Percentiles rank a stretch among this genome's conserved stretches.
These are phyloP conservation scores for Colletotrichum graminicola DNA, from an alignment of 2,329 filamentous ascomycete genomes.

Conservation along the genomic window DNA sequence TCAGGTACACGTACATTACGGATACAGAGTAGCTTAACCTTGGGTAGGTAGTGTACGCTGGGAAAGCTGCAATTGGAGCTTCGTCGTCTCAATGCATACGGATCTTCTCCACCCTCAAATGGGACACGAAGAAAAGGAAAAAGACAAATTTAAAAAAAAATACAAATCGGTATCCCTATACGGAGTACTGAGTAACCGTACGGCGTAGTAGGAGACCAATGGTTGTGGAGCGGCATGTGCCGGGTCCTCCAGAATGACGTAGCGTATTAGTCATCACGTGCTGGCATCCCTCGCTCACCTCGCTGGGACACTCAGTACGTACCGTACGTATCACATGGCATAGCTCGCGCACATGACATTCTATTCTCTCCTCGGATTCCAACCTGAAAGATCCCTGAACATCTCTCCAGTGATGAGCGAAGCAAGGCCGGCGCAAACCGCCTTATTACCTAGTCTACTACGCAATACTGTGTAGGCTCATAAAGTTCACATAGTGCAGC, in stretches of 20 bases:
- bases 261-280: background rate
- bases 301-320: background rate
- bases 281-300: background rate
- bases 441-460: no score
- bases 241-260: conserved; percentile 26
- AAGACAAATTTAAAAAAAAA: background rate
- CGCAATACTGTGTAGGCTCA: background rate
- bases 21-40: no score
- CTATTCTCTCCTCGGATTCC: background rate
- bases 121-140: background rate
- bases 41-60: background rate
- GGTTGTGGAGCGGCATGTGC: background rate
- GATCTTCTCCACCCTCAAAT: background rate
- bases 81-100: background rate
- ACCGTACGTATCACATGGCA: background rate
- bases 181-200: no score
- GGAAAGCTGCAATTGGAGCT: conserved; percentile 32
- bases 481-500: background rate
- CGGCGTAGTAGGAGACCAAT: no score
- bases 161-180: no score
- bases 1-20: no score
- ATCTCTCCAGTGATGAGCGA: background rate
- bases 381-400: background rate
- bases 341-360: background rate
- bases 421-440: conserved; percentile 12